Evolutionary conservation across 2,329 filamentous ascomycete genomes (phyloP).

Genomic region (Chaetomium globosum): DNA sequence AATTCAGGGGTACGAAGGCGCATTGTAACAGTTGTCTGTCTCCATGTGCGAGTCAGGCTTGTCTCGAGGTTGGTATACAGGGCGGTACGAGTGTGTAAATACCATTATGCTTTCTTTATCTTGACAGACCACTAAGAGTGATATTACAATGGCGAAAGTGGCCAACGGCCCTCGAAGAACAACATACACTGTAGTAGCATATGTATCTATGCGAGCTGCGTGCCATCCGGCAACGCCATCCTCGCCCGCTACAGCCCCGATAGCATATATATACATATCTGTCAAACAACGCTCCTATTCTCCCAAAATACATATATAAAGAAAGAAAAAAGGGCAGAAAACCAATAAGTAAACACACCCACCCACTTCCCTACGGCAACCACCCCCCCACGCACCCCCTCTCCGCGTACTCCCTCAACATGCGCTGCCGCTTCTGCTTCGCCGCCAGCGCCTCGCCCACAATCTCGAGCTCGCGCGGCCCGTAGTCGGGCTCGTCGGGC

Average conservation of each 20-base stretch:
- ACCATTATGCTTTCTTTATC: neutral
- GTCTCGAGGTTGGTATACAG: neutral
- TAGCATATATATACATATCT: neutral
- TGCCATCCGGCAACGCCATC: neutral
- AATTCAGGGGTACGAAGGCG: neutral
- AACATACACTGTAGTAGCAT: neutral
- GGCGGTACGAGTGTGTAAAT: neutral
- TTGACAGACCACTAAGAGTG: neutral
- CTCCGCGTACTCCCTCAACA: conserved; percentile 34
- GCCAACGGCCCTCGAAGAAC: neutral
- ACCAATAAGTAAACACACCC: neutral
- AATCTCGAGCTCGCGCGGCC: conserved; percentile 35
- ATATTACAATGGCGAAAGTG: neutral
- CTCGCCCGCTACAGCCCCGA: neutral
- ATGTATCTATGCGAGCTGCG: neutral
- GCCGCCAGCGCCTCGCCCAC: conserved; percentile 18
- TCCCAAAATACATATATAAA: neutral
- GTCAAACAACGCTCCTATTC: neutral
- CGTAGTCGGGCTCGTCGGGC: conserved; percentile 46
- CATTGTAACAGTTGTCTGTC: neutral
- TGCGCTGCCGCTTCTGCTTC: conserved; percentile 29
- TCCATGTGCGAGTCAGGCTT: conserved; percentile 3
- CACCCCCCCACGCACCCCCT: conserved; percentile 10
- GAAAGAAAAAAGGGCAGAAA: neutral
- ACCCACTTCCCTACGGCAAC: conserved; percentile 1